A percentile compares a stretch with the other conserved stretches of the same genome.
Conservation (phyloP, 73 alveolate species). For the Paramecium biaurelia region DNA sequence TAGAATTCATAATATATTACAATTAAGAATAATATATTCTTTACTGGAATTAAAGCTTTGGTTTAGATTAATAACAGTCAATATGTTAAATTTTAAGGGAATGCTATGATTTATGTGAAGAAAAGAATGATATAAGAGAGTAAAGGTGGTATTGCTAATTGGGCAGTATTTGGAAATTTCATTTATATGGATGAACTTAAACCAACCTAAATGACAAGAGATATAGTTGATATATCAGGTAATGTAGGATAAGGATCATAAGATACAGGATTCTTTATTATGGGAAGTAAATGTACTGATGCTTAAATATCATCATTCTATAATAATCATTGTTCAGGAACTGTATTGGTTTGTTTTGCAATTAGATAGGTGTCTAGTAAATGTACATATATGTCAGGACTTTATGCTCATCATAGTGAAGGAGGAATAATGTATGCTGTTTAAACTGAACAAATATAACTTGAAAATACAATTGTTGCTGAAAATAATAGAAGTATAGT, state of each 20-base stretch:
- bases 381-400: neutral
- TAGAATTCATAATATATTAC: neutral
- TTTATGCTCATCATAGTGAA: neutral
- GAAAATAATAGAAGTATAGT: neutral
- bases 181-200: neutral
- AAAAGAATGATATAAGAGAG: neutral
- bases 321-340: constrained; percentile 20
- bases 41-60: neutral
- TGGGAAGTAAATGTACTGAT: neutral
- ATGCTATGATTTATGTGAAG: neutral
- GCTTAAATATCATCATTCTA: neutral
- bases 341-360: neutral
- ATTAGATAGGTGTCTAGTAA: neutral
- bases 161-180: constrained; percentile 52
- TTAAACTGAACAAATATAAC: neutral
- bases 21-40: neutral
- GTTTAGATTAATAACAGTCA: constrained; percentile 28
- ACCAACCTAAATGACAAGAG: neutral
- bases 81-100: neutral
- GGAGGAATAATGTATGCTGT: neutral
- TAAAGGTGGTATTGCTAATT: constrained; percentile 56
- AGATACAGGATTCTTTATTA: constrained; percentile 36
- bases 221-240: neutral
- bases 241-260: constrained; percentile 45
- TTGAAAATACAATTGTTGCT: neutral